phyloP scores from a whole-genome alignment of 2,329 filamentous ascomycete species.

The Thielaviopsis populi region DNA sequence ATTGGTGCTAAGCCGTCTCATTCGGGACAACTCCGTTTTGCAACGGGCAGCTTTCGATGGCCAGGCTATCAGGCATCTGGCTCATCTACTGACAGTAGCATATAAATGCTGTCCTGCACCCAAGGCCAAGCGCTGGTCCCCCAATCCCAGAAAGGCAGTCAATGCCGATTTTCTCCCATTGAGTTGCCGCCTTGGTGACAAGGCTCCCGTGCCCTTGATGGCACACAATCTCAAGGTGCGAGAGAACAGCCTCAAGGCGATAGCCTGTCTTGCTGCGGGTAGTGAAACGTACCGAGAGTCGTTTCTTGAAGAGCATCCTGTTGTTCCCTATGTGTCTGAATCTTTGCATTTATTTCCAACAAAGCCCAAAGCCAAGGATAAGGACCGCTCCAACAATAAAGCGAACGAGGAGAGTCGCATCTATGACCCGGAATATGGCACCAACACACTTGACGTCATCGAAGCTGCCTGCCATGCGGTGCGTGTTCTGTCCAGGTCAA shows the following conservation, averaged over 20 bases:
- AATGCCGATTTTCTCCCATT: constrained; percentile 24
- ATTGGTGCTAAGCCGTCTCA: constrained; percentile 59
- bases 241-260: constrained; percentile 58
- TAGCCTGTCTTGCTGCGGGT: constrained; percentile 67
- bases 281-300: constrained; percentile 74
- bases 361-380: constrained; percentile 34
- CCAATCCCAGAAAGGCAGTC: constrained; percentile 25
- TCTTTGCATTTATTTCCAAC: constrained; percentile 49
- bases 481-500: constrained; percentile 68
- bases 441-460: constrained; percentile 62
- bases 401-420: neutral
- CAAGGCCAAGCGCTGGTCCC: constrained; percentile 28
- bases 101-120: constrained; percentile 31
- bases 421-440: constrained; percentile 40
- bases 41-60: constrained; percentile 70
- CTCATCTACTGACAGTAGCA: constrained; percentile 35
- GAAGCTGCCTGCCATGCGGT: constrained; percentile 74
- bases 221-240: constrained; percentile 62
- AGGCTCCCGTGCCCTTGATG: constrained; percentile 44
- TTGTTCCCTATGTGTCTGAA: constrained; percentile 67
- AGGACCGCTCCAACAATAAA: constrained; percentile 27
- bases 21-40: constrained; percentile 61
- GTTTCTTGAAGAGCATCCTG: constrained; percentile 60
- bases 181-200: constrained; percentile 38
- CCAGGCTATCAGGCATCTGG: constrained; percentile 32